A percentile compares a stretch with the other conserved stretches of the same genome.
phyloP scores from a whole-genome alignment of 352 stramenopile genomes.

The Pythium sukuiense region DNA sequence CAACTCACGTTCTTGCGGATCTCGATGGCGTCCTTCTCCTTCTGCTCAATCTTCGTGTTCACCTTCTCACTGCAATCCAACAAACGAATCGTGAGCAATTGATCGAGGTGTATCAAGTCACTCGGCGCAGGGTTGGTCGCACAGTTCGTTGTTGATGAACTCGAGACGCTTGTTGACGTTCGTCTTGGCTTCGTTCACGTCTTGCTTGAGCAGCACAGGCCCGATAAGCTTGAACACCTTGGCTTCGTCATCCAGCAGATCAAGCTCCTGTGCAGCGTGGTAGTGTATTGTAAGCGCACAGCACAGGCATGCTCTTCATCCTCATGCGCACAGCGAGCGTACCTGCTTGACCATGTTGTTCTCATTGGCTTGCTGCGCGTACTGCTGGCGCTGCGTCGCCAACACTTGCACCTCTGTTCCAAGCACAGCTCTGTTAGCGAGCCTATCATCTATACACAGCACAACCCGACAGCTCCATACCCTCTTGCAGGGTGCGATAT shows the following conservation, averaged over 20 bases:
- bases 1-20: constrained; percentile 81
- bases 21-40: constrained; percentile 89
- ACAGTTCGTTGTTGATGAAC: constrained; percentile 95
- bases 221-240: constrained; percentile 96
- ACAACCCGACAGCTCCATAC: constrained; percentile 26
- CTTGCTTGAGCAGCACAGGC: constrained; percentile 94
- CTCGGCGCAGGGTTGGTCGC: constrained; percentile 12
- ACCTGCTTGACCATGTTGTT: constrained; percentile 96
- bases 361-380: constrained; percentile 93
- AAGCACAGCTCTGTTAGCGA: background rate
- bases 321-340: background rate
- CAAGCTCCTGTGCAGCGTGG: constrained; percentile 53
- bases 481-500: constrained; percentile 92
- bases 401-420: constrained; percentile 76
- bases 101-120: background rate
- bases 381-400: constrained; percentile 85
- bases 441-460: background rate
- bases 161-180: constrained; percentile 96
- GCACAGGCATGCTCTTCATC: background rate
- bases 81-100: background rate
- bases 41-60: constrained; percentile 83
- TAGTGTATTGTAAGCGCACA: background rate
- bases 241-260: constrained; percentile 82
- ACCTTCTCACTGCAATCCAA: constrained; percentile 70
- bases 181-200: constrained; percentile 91